Evolutionary conservation across 768 basidiomycete genomes (phyloP).

Genomic region (Phanerochaete sordida): DNA sequence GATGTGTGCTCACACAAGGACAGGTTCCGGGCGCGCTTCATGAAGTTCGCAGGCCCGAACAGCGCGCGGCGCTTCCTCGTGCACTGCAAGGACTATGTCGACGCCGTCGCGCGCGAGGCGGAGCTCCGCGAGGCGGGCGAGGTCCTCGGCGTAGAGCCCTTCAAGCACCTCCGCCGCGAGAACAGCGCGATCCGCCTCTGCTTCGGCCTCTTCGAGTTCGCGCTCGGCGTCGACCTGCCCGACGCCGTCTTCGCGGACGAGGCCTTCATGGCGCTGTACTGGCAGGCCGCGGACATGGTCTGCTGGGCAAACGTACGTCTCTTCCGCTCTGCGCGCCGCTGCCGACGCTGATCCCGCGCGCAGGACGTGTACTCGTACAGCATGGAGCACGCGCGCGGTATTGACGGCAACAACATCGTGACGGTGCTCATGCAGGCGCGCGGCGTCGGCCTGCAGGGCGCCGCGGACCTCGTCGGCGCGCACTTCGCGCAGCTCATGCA

Average conservation of each 20-base stretch:
- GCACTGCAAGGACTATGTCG: conserved; percentile 55
- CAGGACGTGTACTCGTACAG: conserved; percentile 74
- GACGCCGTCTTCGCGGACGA: conserved; percentile 59
- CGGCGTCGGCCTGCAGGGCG: conserved; percentile 50
- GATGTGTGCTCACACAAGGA: not conserved
- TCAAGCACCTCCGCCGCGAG: conserved; percentile 58
- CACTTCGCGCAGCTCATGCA: conserved; percentile 50
- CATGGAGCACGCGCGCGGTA: conserved; percentile 67
- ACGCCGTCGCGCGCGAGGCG: conserved; percentile 57
- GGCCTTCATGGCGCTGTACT: conserved; percentile 52
- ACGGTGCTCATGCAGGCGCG: conserved; percentile 63
- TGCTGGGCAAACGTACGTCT: conserved; percentile 67
- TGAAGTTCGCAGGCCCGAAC: conserved; percentile 40
- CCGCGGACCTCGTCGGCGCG: conserved; percentile 52
- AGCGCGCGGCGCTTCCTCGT: conserved; percentile 49
- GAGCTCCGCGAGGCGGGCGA: conserved; percentile 57
- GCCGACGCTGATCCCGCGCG: not conserved
- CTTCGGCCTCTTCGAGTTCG: conserved; percentile 64
- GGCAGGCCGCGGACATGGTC: conserved; percentile 63
- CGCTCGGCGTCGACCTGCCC: conserved; percentile 60
- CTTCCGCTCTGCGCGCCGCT: not conserved
- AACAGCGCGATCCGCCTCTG: conserved; percentile 69
- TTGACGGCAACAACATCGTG: conserved; percentile 63
- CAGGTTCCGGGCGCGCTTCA: conserved; percentile 58
- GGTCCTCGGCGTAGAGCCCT: conserved; percentile 52